A percentile compares a stretch with the other conserved stretches of the same genome.
Evolutionary conservation across 139 green algal genomes (phyloP).

Genomic region (Nannochloris sp.): DNA sequence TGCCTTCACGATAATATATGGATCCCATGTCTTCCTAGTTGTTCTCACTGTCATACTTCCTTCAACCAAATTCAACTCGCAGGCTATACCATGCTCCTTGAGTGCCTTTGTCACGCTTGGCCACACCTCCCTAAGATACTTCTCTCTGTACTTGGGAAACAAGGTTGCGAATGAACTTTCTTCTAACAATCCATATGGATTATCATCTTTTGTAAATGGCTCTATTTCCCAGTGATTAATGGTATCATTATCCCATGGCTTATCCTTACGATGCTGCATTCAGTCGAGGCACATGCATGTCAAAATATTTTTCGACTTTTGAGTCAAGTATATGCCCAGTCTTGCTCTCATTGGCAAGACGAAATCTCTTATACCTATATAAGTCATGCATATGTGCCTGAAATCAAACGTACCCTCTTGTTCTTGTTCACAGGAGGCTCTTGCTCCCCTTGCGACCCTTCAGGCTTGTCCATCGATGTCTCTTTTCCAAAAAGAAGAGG

Average conservation of each 20-base stretch:
- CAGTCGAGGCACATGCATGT: neutral
- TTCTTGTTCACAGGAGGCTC: too few relatives aligned
- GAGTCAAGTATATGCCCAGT: too few relatives aligned
- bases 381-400: too few relatives aligned
- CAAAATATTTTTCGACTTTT: too few relatives aligned
- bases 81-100: constrained; percentile 76
- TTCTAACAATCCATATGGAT: constrained; percentile 83
- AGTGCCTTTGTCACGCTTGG: constrained; percentile 78
- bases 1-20: constrained; percentile 97
- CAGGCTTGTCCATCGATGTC: too few relatives aligned
- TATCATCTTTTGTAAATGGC: constrained; percentile 79
- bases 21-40: constrained; percentile 97
- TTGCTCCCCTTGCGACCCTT: too few relatives aligned
- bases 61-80: constrained; percentile 96
- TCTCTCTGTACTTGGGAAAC: constrained; percentile 98
- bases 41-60: constrained; percentile 95
- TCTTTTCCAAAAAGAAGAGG: too few relatives aligned
- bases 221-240: constrained; percentile 89
- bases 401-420: too few relatives aligned
- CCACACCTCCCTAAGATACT: constrained; percentile 96
- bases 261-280: constrained; percentile 69
- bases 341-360: too few relatives aligned
- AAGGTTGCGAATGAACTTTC: constrained; percentile 94
- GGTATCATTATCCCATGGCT: constrained; percentile 93
- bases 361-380: too few relatives aligned